Percentiles rank a stretch among this genome's conserved stretches.
These are phyloP conservation scores for Nicotiana undulata DNA, from an alignment of 257 asterid species.

Conservation along the genomic window DNA sequence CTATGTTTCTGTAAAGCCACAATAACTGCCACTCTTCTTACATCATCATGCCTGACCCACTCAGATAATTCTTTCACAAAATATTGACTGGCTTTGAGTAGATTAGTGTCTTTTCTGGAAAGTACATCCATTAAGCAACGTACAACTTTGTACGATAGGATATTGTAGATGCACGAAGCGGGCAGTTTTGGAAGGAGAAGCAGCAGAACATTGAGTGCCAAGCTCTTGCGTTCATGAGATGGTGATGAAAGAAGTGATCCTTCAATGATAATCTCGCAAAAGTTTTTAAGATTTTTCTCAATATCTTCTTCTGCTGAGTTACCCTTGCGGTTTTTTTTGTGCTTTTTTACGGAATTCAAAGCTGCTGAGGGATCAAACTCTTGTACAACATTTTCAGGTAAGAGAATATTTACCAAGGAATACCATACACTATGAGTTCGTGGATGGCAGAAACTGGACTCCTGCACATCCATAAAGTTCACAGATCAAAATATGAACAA, in stretches of 20 bases:
- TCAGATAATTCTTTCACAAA: conserved; percentile 73
- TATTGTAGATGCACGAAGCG: conserved; percentile 40
- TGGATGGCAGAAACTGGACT: conserved; percentile 91
- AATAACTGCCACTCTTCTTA: conserved; percentile 72
- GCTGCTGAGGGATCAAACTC: conserved; percentile 46
- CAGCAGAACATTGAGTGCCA: conserved; percentile 68
- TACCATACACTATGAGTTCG: conserved; percentile 86
- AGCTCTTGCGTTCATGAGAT: conserved; percentile 90
- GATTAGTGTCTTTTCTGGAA: conserved; percentile 80
- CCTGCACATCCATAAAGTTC: conserved; percentile 45
- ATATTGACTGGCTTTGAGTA: conserved; percentile 69
- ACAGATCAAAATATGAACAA: conserved; percentile 10
- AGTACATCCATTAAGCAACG: conserved; percentile 89
- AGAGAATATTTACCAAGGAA: conserved; percentile 52
- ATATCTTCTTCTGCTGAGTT: conserved; percentile 63
- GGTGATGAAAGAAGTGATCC: conserved; percentile 65
- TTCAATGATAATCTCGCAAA: conserved; percentile 72
- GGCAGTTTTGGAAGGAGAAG: conserved; percentile 77
- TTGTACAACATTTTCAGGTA: conserved; percentile 52
- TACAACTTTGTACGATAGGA: conserved; percentile 67
- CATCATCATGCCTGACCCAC: conserved; percentile 68
- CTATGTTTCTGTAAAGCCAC: conserved; percentile 88
- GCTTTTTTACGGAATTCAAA: conserved; percentile 52
- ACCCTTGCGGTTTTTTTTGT: conserved; percentile 59
- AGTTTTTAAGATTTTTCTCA: conserved; percentile 51